These are phyloP conservation scores for Blastobotrys ciferrii DNA, from an alignment of 1,139 yeast genomes.

Conservation along the genomic window DNA sequence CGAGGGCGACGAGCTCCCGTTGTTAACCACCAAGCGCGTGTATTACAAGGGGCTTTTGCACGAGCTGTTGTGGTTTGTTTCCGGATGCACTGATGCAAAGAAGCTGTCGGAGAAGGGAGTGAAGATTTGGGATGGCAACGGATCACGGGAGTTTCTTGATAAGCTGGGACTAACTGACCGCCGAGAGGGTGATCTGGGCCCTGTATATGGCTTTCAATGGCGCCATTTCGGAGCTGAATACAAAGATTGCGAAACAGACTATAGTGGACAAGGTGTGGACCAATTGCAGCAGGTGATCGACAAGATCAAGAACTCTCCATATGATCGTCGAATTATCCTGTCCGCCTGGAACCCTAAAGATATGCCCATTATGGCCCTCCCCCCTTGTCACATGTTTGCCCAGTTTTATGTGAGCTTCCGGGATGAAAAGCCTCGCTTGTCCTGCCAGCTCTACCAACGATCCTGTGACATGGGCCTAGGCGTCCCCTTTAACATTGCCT, in stretches of 20 bases:
- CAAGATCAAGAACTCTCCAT: constrained; percentile 81
- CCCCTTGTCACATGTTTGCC: constrained; percentile 96
- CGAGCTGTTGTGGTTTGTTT: constrained; percentile 88
- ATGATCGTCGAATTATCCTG: constrained; percentile 88
- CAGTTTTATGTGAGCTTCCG: constrained; percentile 81
- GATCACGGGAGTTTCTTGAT: constrained; percentile 90
- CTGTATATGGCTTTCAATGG: constrained; percentile 99
- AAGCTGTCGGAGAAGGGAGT: constrained; percentile 77
- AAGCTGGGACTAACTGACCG: constrained; percentile 74
- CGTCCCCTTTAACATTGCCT: constrained; percentile 96
- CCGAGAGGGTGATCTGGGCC: constrained; percentile 93
- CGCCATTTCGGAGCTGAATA: constrained; percentile 97
- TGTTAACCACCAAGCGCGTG: constrained; percentile 88
- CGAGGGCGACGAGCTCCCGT: constrained; percentile 71
- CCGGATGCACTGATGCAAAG: constrained; percentile 87
- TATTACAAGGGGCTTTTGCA: constrained; percentile 85
- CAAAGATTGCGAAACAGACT: constrained; percentile 80
- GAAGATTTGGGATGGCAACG: constrained; percentile 98
- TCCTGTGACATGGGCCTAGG: constrained; percentile 99
- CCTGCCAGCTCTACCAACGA: constrained; percentile 89
- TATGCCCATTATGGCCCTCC: constrained; percentile 88
- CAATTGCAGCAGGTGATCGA: constrained; percentile 79
- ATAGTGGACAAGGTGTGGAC: constrained; percentile 83
- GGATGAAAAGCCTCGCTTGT: constrained; percentile 57
- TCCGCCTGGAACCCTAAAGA: constrained; percentile 99